phyloP scores from a whole-genome alignment of 2,329 filamentous ascomycete species.

The Aaosphaeria arxii region DNA sequence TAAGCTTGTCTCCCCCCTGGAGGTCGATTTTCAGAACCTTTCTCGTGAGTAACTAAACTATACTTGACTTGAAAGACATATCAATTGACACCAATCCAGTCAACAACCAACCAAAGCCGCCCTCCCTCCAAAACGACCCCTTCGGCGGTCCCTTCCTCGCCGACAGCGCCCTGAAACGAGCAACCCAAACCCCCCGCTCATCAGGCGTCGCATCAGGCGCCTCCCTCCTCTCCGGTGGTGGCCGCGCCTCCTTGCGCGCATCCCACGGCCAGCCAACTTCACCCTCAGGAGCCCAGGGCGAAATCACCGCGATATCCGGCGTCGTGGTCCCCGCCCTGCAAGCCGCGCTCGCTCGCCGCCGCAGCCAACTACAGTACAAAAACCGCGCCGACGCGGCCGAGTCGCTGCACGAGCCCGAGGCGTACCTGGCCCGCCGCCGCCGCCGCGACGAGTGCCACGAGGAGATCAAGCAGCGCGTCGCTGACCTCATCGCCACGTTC shows the following conservation, averaged over 20 bases:
- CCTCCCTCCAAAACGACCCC: slow-evolving; percentile 18
- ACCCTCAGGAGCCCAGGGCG: slow-evolving; percentile 43
- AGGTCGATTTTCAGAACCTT: too few species aligned
- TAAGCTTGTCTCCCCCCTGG: too few species aligned
- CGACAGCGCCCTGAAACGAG: slow-evolving; percentile 9
- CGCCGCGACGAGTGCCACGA: slow-evolving; percentile 68
- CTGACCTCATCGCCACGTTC: slow-evolving; percentile 78
- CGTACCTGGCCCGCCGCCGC: slow-evolving; percentile 26
- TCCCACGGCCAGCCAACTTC: not conserved
- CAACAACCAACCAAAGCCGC: not conserved
- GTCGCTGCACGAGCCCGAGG: slow-evolving; percentile 61
- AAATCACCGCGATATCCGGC: slow-evolving; percentile 82
- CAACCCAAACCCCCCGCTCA: not conserved
- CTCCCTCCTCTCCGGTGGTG: slow-evolving; percentile 24
- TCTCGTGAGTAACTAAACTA: too few species aligned
- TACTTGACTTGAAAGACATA: too few species aligned
- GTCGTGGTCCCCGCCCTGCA: slow-evolving; percentile 93
- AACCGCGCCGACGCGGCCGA: slow-evolving; percentile 37
- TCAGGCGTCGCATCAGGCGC: slow-evolving; percentile 6
- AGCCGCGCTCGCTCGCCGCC: slow-evolving; percentile 79
- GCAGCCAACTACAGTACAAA: slow-evolving; percentile 53
- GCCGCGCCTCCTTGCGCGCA: slow-evolving; percentile 20
- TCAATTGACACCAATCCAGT: too few species aligned
- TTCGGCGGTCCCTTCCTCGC: slow-evolving; percentile 22
- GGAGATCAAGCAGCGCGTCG: slow-evolving; percentile 74